Evolutionary conservation across 208 protist genomes (phyloP).

Genomic region (Leishmania lainsoni): DNA sequence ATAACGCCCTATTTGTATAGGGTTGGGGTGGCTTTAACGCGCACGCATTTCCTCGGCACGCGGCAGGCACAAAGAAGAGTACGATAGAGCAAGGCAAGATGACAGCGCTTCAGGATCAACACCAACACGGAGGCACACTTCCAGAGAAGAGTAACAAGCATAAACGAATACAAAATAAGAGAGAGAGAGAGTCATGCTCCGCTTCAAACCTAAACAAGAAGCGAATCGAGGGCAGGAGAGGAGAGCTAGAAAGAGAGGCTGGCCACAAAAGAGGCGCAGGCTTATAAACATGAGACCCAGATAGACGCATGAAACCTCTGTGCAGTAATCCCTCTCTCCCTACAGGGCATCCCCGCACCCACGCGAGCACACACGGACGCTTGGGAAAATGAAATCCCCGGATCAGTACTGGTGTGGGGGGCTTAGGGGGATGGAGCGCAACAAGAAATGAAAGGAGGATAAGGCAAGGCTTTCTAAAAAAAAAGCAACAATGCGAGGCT

Average conservation of each 20-base stretch:
- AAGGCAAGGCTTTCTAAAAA: neutral
- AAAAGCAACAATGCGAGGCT: neutral
- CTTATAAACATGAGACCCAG: neutral
- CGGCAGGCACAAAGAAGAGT: neutral
- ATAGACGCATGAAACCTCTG: neutral
- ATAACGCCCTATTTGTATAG: no score
- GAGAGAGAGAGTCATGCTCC: neutral
- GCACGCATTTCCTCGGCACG: no score
- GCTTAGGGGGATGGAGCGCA: neutral
- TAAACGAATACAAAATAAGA: neutral
- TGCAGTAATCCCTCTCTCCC: neutral
- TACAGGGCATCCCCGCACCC: neutral
- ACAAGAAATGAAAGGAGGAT: neutral
- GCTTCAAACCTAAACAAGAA: neutral
- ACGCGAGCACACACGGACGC: neutral
- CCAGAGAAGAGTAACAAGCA: neutral
- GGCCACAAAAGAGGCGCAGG: neutral
- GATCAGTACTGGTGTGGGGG: neutral
- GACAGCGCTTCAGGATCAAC: neutral
- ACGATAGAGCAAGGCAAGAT: neutral
- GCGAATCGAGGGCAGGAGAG: neutral
- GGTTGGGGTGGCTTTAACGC: no score
- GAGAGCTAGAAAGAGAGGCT: neutral
- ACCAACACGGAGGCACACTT: neutral
- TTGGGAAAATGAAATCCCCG: neutral